Evolutionary conservation across 2,329 filamentous ascomycete genomes (phyloP), one percentile per base, ranked within the genome.

Genomic region (Biscogniauxia sp.): DNA sequence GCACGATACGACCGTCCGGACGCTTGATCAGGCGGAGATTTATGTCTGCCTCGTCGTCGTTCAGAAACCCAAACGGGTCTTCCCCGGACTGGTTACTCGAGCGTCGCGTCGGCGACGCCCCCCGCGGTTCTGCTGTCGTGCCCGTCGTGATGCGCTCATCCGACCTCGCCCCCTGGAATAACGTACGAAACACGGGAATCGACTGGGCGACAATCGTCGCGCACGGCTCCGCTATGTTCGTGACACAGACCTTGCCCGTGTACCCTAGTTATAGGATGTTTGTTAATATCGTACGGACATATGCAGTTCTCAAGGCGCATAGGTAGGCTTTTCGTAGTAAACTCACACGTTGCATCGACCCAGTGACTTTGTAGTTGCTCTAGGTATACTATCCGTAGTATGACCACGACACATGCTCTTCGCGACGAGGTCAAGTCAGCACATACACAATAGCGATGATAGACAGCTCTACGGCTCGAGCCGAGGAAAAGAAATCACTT

Each of bases 151-250:
- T n/a, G 25, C 51, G 50, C 20, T 53, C 8, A 9, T 58, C 51
- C 51, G 19, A 25, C 56, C 50, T 53, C 49, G 15, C 20, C 3
- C 57, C 53, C n/a, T 28, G n/a, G 7, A 59, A 7, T 15, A 60
- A 20, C 6, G 26, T 54, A 5, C 58, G 58, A 37, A 60, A 60
- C 11, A 60, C 41, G n/a, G 58, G 58, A 13, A 57, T 54, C 25
- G 58, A 53, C 54, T 56, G 54, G 9, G 58, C 58, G 19, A 60
- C 53, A 37, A 60, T 56, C 28, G 58, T 60, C 20, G 51, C 51
- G 3, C 26, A 19, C 2, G 58, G 58, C 41, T 60, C 58, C 17
- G 41, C 51, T 13, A 60, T 28, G 20, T 53, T 50, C 20, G 54
- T 54, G 25, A 60, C 28, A 28, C 17, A 26, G 20, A 58, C 54